These are phyloP conservation scores for Aphanocladium album DNA, from an alignment of 2,329 filamentous ascomycete genomes.

Conservation along the genomic window DNA sequence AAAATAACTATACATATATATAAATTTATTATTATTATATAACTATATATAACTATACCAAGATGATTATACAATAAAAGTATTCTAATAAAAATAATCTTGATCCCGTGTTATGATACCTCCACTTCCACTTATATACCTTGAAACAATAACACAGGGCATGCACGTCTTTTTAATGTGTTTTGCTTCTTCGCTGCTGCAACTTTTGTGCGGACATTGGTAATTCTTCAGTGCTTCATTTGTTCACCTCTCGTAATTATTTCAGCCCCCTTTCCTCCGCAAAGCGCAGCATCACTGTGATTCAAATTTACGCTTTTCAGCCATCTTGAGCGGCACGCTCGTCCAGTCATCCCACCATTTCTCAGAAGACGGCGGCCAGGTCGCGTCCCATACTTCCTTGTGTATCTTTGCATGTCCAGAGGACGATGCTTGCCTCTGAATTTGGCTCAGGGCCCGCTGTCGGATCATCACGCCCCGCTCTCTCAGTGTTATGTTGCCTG, in stretches of 20 bases:
- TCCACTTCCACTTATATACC: too few relatives aligned
- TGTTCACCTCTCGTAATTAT: constrained; percentile 5
- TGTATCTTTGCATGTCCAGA: neutral
- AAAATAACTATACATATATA: too few relatives aligned
- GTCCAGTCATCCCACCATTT: constrained; percentile 3
- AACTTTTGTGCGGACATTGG: neutral
- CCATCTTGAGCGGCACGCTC: constrained; percentile 4
- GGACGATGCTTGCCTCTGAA: neutral
- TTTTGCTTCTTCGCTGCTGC: neutral
- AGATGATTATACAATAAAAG: too few relatives aligned
- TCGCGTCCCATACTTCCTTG: constrained; percentile 1
- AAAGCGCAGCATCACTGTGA: constrained; percentile 7
- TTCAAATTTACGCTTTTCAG: constrained; percentile 7
- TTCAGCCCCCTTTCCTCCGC: neutral
- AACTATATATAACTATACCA: too few relatives aligned
- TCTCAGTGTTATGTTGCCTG: neutral
- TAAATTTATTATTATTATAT: too few relatives aligned
- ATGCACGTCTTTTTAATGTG: neutral
- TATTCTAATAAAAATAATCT: too few relatives aligned
- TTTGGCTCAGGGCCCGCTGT: neutral
- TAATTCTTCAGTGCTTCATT: constrained; percentile 1
- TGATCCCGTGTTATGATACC: too few relatives aligned
- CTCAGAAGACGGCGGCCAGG: constrained; percentile 4
- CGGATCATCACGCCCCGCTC: neutral
- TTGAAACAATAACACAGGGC: neutral